These are phyloP conservation scores for Mucor racemosus DNA, from an alignment of 371 early-diverging fungal genomes.

Conservation along the genomic window DNA sequence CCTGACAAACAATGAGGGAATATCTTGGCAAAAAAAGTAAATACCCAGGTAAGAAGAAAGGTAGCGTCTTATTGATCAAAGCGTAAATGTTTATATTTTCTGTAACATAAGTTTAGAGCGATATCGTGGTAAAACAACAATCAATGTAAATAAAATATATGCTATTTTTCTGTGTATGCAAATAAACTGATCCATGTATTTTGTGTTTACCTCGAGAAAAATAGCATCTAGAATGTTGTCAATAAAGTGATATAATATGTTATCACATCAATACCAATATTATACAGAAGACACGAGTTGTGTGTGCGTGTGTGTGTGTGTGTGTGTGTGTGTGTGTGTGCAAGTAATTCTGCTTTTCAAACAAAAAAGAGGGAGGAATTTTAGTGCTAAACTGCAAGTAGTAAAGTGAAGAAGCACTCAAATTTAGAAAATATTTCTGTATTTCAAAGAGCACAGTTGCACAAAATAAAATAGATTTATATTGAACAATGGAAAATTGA, in stretches of 20 bases:
- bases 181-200: background rate
- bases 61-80: background rate
- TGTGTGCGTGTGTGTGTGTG: background rate
- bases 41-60: background rate
- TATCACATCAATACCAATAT: background rate
- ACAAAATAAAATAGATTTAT: constrained; percentile 1
- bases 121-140: too few species aligned
- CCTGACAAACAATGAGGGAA: background rate
- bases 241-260: background rate
- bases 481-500: background rate
- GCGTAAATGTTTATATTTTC: background rate
- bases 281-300: background rate
- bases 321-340: too few species aligned
- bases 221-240: background rate
- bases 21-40: background rate
- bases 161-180: background rate
- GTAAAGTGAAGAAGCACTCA: background rate
- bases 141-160: background rate
- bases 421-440: background rate
- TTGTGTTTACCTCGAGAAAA: background rate
- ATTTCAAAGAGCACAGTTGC: background rate
- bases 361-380: background rate
- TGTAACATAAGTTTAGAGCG: background rate
- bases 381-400: background rate
- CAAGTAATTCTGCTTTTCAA: background rate